These are phyloP conservation scores for Pseudoneurospora amorphoporcata DNA, from an alignment of 495 filamentous ascomycete species.

Conservation along the genomic window DNA sequence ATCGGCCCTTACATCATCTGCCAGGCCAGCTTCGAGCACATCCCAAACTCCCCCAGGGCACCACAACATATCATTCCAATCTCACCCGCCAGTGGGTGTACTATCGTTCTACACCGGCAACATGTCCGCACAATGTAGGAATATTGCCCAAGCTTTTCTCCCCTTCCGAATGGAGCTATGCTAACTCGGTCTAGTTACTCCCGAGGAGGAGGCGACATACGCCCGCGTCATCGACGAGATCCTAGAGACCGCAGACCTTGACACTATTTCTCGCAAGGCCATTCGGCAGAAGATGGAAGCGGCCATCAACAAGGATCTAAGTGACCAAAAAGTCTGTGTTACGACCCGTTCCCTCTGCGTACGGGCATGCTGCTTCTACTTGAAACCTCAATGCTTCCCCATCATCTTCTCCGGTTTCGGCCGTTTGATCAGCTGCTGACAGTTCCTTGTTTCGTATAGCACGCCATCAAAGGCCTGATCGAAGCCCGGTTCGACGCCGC, in stretches of 20 bases:
- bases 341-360: not conserved
- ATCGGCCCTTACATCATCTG: not conserved
- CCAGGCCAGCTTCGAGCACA: not conserved
- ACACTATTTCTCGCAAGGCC: constrained; percentile 85
- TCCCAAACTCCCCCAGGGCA: not conserved
- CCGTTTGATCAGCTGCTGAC: constrained; percentile 3
- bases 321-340: constrained; percentile 64
- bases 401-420: not conserved
- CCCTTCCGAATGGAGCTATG: not conserved
- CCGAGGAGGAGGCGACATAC: constrained; percentile 57
- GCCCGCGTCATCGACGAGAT: constrained; percentile 87
- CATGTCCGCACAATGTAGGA: constrained; percentile 24
- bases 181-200: constrained; percentile 44
- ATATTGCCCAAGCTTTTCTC: not conserved
- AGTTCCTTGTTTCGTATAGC: constrained; percentile 33
- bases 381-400: not conserved
- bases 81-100: constrained; percentile 11
- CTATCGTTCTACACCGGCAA: constrained; percentile 5
- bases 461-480: constrained; percentile 72
- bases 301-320: constrained; percentile 63
- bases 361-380: not conserved
- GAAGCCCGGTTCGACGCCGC: constrained; percentile 77
- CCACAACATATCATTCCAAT: not conserved
- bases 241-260: constrained; percentile 67
- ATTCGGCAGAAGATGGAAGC: constrained; percentile 79